Base-by-base conservation (phyloP, 306 rosid species). In the Elaeagnus macrophylla region DNA sequence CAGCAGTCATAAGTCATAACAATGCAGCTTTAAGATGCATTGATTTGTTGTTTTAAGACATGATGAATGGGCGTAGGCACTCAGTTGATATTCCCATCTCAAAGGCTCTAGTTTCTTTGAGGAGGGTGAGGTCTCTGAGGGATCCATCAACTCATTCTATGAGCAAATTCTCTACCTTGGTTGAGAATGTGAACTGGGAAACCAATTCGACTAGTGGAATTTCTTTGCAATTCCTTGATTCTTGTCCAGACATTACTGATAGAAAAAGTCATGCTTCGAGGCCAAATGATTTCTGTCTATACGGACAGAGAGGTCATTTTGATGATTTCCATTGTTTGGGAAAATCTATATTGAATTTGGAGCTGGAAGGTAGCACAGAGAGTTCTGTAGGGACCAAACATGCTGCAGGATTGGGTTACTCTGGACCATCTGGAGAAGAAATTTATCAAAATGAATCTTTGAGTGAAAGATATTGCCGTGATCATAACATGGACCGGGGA, bases 121-220 rank as follows among this genome's bases (percentile, higher is more conserved):
- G 91, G 88, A 84, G 95, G 54, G 95, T 88, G 39, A 76, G 84
- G 83, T 88, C 97, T 57, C 57, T 88, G 64, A 84, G 91, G 72
- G 97, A 88, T 79, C 97, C 97, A 0, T 74, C 94, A 0, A 88
- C 96, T 36, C 75, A 73, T 66, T 72, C 88, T 35, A 80, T 75
- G 76, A 70, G 67, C 74, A 88, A 82, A 57, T 85, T 70, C 67
- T 72, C 82, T 50, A 48, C 78, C 36, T 66, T 70, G 50, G 60
- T 76, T 57, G 96, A 84, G 20, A 72, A 78, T 73, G 71, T 65
- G n/a, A 82, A 82, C n/a, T 88, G 96, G 97, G 95, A 88, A 37
- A 80, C 69, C 12, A 54, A 82, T 78, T 72, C 78, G 0, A 56
- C 43, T 39, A 71, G 72, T 39, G 91, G 75, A 20, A 69, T 88